A percentile compares a stretch with the other conserved stretches of the same genome.
Conservation (phyloP, 108 stramenopile genomes). For the Pseudonitzschia delicatissima region DNA sequence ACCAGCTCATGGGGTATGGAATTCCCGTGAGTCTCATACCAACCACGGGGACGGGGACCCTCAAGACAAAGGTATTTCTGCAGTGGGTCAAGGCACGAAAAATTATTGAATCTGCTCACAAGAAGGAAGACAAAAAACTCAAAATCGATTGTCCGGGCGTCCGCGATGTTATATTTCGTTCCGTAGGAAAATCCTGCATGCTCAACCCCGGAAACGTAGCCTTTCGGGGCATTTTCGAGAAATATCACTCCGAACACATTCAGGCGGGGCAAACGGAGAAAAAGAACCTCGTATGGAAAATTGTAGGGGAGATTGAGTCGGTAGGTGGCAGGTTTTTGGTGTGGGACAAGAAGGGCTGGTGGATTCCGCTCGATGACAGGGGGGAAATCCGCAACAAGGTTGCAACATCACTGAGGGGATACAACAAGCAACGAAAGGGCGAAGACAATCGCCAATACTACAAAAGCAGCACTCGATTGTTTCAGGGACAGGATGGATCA, state of each 20-base stretch:
- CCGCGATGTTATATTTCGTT: slow-evolving; percentile 6
- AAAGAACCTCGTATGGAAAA: slow-evolving; percentile 2
- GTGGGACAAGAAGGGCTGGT: slow-evolving; percentile 15
- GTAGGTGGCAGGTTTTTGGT: not conserved
- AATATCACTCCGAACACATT: slow-evolving; percentile 5
- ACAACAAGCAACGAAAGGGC: slow-evolving; percentile 1
- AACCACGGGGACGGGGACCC: not conserved
- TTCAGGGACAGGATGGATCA: not conserved
- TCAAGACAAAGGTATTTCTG: not conserved
- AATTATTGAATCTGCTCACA: not conserved
- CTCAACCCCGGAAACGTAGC: slow-evolving; percentile 1
- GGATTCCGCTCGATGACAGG: slow-evolving; percentile 5
- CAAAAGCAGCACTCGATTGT: not conserved
- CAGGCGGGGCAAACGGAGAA: not conserved
- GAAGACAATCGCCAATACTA: not conserved
- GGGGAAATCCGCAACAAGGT: slow-evolving; percentile 7
- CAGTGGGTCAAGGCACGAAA: slow-evolving; percentile 12
- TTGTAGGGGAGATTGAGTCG: slow-evolving; percentile 2
- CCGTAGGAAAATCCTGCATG: slow-evolving; percentile 9
- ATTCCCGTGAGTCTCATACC: slow-evolving; percentile 9
- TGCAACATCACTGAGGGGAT: slow-evolving; percentile 1
- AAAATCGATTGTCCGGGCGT: not conserved
- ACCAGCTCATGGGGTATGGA: slow-evolving; percentile 14
- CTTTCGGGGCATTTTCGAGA: slow-evolving; percentile 7
- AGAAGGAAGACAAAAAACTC: not conserved